Evolutionary conservation across 106 monocot species (phyloP).

Genomic region (Acorus calamus): DNA sequence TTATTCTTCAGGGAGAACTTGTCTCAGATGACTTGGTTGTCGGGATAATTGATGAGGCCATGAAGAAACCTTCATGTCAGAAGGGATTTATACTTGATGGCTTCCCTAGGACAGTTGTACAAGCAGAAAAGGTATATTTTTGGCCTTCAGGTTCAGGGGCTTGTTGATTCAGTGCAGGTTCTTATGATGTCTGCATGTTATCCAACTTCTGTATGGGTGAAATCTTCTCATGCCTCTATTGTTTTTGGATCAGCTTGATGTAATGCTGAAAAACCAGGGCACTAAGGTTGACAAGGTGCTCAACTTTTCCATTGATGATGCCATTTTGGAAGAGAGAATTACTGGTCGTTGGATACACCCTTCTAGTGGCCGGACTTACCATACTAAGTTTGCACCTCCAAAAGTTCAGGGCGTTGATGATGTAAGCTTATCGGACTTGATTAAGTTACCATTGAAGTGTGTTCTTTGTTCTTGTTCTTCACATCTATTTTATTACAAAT

Average conservation of each 20-base stretch:
- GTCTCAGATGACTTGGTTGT: constrained; percentile 98
- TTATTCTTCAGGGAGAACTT: constrained; percentile 68
- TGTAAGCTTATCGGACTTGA: constrained; percentile 35
- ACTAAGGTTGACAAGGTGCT: constrained; percentile 91
- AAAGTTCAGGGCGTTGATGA: constrained; percentile 84
- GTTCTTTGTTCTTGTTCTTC: too few relatives aligned
- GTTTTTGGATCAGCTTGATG: constrained; percentile 68
- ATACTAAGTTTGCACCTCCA: constrained; percentile 86
- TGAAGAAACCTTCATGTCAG: constrained; percentile 89
- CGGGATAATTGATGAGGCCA: constrained; percentile 95
- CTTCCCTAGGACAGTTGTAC: constrained; percentile 89
- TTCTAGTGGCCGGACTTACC: constrained; percentile 82
- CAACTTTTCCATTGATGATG: constrained; percentile 96
- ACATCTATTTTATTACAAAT: too few relatives aligned
- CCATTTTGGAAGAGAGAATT: constrained; percentile 87
- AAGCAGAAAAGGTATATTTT: constrained; percentile 74
- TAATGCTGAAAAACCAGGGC: constrained; percentile 74
- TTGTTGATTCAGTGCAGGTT: not conserved
- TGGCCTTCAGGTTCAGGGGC: too few relatives aligned
- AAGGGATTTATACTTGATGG: constrained; percentile 99
- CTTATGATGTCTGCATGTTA: not conserved
- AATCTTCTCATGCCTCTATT: not conserved
- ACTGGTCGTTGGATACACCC: constrained; percentile 98
- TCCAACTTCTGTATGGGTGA: not conserved
- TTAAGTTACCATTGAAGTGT: not conserved